phyloP scores from a whole-genome alignment of 2,329 filamentous ascomycete genomes.

The Hymenoscyphus albidus region DNA sequence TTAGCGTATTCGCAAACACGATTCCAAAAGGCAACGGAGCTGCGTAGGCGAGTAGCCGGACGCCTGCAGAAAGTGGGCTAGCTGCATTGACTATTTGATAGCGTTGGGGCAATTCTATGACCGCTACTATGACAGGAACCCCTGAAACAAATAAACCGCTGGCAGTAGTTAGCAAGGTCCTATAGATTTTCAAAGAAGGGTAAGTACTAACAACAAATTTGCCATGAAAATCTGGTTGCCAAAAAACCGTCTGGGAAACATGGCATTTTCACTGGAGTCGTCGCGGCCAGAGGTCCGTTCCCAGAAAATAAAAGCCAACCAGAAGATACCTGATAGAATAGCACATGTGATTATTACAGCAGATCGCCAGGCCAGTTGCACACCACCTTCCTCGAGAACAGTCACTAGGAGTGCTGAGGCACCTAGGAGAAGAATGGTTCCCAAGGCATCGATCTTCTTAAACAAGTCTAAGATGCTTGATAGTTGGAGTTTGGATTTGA shows the following conservation, averaged over 20 bases:
- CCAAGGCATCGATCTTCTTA: conserved; percentile 16
- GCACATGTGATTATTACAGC: conserved; percentile 37
- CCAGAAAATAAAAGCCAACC: conserved; percentile 35
- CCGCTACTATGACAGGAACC: not conserved
- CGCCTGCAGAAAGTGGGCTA: not conserved
- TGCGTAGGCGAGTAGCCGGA: conserved; percentile 1
- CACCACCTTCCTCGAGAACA: conserved; percentile 43
- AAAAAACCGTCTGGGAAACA: conserved; percentile 18
- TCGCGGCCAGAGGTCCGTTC: conserved; percentile 22
- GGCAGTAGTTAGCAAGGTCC: not conserved
- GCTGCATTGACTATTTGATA: conserved; percentile 5
- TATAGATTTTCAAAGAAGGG: not conserved
- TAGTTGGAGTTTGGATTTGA: not conserved
- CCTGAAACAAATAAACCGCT: not conserved
- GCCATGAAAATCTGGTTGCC: conserved; percentile 11
- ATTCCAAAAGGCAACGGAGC: not conserved
- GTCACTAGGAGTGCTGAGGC: conserved; percentile 45
- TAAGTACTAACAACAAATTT: conserved; percentile 15
- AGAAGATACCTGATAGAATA: conserved; percentile 26
- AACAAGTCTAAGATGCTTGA: not conserved
- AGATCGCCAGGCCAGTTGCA: conserved; percentile 42
- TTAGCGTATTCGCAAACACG: not conserved
- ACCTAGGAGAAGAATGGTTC: conserved; percentile 37
- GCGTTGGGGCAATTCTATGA: not conserved
- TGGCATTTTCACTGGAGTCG: conserved; percentile 14